phyloP scores from a whole-genome alignment of 306 rosid species.

The Acacia crassicarpa region DNA sequence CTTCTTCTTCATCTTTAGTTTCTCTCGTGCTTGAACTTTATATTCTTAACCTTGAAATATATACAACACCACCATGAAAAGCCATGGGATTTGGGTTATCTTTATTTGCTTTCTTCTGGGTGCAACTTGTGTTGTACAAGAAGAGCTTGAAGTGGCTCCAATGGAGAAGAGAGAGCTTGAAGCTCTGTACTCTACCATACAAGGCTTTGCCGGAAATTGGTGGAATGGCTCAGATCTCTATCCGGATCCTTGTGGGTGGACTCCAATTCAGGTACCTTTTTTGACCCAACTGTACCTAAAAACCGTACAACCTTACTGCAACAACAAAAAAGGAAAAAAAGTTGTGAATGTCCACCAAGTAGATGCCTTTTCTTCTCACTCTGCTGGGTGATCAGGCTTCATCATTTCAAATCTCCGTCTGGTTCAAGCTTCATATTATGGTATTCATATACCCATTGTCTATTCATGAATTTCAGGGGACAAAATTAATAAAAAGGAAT shows the following conservation, averaged over 20 bases:
- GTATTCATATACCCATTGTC: neutral
- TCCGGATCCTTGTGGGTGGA: constrained; percentile 99
- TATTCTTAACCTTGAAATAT: constrained; percentile 17
- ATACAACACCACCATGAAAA: constrained; percentile 37
- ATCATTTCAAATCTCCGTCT: constrained; percentile 20
- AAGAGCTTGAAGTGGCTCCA: constrained; percentile 53
- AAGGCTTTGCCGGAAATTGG: constrained; percentile 88
- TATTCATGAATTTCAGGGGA: constrained; percentile 12
- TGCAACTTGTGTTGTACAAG: constrained; percentile 51
- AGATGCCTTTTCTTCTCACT: constrained; percentile 17
- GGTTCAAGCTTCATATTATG: neutral
- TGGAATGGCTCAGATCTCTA: constrained; percentile 98
- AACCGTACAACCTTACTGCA: neutral
- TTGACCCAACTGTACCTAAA: neutral
- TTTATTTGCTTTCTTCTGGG: constrained; percentile 39
- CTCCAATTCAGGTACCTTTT: constrained; percentile 82
- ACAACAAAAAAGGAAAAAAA: neutral
- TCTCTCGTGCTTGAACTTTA: constrained; percentile 1
- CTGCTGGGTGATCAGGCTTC: constrained; percentile 19
- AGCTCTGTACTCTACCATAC: constrained; percentile 74
- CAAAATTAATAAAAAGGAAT: neutral
- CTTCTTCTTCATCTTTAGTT: constrained; percentile 9
- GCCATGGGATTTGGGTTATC: constrained; percentile 26
- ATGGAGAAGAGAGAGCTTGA: constrained; percentile 77
- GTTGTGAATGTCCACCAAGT: constrained; percentile 1